These are phyloP conservation scores for Favolaschia claudopus DNA, from an alignment of 768 basidiomycete genomes.

Conservation along the genomic window DNA sequence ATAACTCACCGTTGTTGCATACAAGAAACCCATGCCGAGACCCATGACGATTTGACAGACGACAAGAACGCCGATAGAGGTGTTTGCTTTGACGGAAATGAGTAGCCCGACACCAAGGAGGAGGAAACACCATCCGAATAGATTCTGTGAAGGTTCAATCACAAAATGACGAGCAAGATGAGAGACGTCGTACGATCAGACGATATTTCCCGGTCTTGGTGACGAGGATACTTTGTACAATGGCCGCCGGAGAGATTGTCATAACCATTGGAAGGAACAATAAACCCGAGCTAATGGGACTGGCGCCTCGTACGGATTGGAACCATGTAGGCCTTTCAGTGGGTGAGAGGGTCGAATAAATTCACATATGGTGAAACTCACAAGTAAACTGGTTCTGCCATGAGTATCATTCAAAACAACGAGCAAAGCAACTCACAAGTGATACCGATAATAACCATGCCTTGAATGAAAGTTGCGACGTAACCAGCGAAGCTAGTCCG, in stretches of 20 bases:
- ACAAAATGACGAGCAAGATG: not conserved
- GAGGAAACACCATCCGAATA: conserved; percentile 34
- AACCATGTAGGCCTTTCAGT: conserved; percentile 34
- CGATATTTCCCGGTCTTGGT: conserved; percentile 33
- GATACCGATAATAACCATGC: not conserved
- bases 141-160: not conserved
- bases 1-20: conserved; percentile 22
- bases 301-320: conserved; percentile 45
- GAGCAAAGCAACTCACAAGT: not conserved
- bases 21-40: conserved; percentile 34
- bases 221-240: conserved; percentile 42
- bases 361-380: not conserved
- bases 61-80: conserved; percentile 30
- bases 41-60: conserved; percentile 37
- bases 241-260: conserved; percentile 44
- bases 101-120: conserved; percentile 46
- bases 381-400: not conserved
- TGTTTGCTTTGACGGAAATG: conserved; percentile 33
- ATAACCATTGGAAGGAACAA: conserved; percentile 41
- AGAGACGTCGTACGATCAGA: conserved; percentile 28
- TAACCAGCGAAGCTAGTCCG: not conserved
- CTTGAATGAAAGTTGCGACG: conserved; percentile 1
- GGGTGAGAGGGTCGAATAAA: not conserved
- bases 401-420: too few relatives aligned
- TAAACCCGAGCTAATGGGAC: conserved; percentile 44